Percentiles rank a stretch among this genome's conserved stretches.
Evolutionary conservation across 345 rosid genomes (phyloP).

Genomic region (Acer yangbiense): DNA sequence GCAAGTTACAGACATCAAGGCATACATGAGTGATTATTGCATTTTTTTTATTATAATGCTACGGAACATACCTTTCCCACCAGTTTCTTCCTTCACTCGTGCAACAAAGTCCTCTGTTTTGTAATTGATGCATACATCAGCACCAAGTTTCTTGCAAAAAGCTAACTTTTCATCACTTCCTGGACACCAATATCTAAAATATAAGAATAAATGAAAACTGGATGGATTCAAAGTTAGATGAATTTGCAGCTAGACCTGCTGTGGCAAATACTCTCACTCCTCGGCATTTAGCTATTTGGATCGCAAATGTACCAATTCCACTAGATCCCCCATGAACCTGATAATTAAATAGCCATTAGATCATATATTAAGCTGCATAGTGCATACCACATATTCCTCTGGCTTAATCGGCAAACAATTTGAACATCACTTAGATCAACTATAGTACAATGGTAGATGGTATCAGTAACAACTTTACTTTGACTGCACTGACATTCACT

Average conservation of each 20-base stretch:
- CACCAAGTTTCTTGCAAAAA: slow-evolving; percentile 86
- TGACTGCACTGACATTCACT: background rate
- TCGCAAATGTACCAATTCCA: slow-evolving; percentile 89
- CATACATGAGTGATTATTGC: background rate
- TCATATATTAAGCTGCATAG: slow-evolving; percentile 10
- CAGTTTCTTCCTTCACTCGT: slow-evolving; percentile 78
- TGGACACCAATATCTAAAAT: slow-evolving; percentile 25
- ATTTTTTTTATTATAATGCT: background rate
- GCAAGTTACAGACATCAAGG: background rate
- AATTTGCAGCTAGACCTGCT: slow-evolving; percentile 57
- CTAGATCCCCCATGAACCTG: slow-evolving; percentile 97
- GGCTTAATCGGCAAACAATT: background rate
- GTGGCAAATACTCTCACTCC: slow-evolving; percentile 79
- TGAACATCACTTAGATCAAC: background rate
- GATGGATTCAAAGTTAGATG: background rate
- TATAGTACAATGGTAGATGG: background rate
- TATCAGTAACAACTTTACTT: background rate
- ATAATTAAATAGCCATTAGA: slow-evolving; percentile 20
- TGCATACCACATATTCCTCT: background rate
- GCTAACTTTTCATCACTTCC: slow-evolving; percentile 82
- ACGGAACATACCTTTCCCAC: slow-evolving; percentile 64
- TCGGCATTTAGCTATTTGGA: slow-evolving; percentile 74
- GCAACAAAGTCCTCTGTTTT: slow-evolving; percentile 87
- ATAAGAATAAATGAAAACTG: background rate
- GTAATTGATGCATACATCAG: slow-evolving; percentile 89